Evolutionary conservation across 306 rosid genomes (phyloP).

Genomic region (Rosa lucieae): DNA sequence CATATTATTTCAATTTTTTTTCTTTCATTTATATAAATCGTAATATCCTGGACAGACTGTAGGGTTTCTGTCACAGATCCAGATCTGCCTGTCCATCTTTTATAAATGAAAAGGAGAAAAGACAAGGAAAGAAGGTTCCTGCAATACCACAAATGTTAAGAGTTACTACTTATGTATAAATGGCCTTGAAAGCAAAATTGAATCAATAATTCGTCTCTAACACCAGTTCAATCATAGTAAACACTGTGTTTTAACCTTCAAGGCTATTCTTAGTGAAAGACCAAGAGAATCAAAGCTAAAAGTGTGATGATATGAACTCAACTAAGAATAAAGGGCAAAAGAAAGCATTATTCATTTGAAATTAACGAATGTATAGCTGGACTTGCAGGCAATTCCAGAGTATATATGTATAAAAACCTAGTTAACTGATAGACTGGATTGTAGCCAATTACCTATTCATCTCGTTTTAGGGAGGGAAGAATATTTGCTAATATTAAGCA

Average conservation of each 20-base stretch:
- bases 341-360: neutral
- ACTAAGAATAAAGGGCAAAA: neutral
- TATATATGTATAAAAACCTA: neutral
- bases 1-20: neutral
- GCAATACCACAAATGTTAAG: neutral
- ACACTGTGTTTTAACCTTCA: neutral
- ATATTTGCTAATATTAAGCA: neutral
- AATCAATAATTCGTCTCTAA: neutral
- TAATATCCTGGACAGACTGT: neutral
- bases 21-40: neutral
- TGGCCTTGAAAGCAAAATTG: neutral
- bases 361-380: neutral
- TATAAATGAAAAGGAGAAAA: neutral
- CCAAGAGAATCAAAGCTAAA: neutral
- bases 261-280: neutral
- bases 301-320: neutral
- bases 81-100: slow-evolving; percentile 6
- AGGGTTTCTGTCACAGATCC: slow-evolving; percentile 1
- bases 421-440: neutral
- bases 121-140: neutral
- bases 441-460: neutral
- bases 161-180: neutral
- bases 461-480: neutral
- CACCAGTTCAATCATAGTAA: neutral
- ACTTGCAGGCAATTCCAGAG: neutral